These are phyloP conservation scores for Asterochloris erici DNA, from an alignment of 139 green algal genomes.

Conservation along the genomic window DNA sequence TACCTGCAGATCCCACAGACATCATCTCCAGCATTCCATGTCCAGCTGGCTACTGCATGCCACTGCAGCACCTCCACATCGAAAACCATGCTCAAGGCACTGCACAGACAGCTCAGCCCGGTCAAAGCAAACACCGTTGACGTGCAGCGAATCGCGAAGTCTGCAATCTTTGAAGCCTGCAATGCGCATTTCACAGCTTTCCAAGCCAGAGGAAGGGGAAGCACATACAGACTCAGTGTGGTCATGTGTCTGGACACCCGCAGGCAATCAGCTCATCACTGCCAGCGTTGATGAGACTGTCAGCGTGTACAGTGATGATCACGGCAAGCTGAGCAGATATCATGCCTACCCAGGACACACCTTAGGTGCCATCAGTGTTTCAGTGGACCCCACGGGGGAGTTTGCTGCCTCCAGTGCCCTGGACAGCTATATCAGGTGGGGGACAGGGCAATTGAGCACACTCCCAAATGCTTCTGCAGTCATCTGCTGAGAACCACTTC, in stretches of 20 bases:
- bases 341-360: conserved; percentile 66
- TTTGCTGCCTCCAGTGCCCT: conserved; percentile 72
- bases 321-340: conserved; percentile 28
- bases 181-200: conserved; percentile 48
- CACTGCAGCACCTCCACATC: conserved; percentile 56
- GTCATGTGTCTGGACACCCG: conserved; percentile 62
- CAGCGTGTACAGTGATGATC: conserved; percentile 61
- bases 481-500: too few species aligned
- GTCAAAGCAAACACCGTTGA: too few species aligned
- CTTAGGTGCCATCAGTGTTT: conserved; percentile 82
- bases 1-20: conserved; percentile 57
- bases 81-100: conserved; percentile 38
- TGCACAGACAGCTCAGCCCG: neutral
- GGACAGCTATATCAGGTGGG: conserved; percentile 81
- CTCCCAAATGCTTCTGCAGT: conserved; percentile 22
- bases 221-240: conserved; percentile 85
- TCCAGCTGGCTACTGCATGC: conserved; percentile 57
- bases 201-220: conserved; percentile 46
- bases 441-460: conserved; percentile 26
- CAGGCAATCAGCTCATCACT: conserved; percentile 54
- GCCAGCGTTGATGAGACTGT: conserved; percentile 81
- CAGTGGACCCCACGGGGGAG: conserved; percentile 53
- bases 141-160: too few species aligned
- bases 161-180: neutral
- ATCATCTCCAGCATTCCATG: conserved; percentile 63